A percentile compares a stretch with the other conserved stretches of the same genome.
Conservation (phyloP, 106 monocot species). For the Dendrobium officinale region DNA sequence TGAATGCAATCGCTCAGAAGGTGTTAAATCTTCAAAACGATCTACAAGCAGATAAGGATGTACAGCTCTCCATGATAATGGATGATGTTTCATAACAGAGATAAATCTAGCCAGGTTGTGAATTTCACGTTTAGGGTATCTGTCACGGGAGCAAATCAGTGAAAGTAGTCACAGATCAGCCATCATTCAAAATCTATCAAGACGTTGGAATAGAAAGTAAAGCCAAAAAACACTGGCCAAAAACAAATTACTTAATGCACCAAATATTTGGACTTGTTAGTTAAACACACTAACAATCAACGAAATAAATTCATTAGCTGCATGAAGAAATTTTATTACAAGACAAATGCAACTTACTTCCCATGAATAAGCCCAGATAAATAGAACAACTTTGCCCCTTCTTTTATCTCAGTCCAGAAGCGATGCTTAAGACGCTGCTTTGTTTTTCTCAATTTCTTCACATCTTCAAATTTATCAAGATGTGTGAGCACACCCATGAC, state of each 20-base stretch:
- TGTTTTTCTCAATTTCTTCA: constrained; percentile 89
- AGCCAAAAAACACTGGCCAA: neutral
- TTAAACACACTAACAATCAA: neutral
- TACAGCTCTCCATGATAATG: constrained; percentile 74
- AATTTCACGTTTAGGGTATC: constrained; percentile 88
- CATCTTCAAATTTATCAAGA: constrained; percentile 96
- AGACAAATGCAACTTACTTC: constrained; percentile 50
- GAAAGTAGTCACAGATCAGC: neutral
- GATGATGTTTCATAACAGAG: constrained; percentile 76
- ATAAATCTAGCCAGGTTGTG: constrained; percentile 97
- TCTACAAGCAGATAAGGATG: constrained; percentile 94
- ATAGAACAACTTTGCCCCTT: constrained; percentile 91
- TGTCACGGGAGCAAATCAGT: constrained; percentile 7
- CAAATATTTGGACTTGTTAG: neutral
- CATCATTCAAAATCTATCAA: neutral
- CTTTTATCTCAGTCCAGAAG: constrained; percentile 89
- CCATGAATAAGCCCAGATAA: constrained; percentile 90
- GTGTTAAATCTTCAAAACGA: constrained; percentile 94
- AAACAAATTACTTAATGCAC: neutral
- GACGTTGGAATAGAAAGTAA: neutral
- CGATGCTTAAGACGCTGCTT: constrained; percentile 93
- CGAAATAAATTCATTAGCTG: neutral
- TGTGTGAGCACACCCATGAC: constrained; percentile 98
- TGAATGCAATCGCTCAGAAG: constrained; percentile 49
- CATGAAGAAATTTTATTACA: neutral